Evolutionary conservation across 2,329 filamentous ascomycete species (phyloP).

Genomic region (Zymoseptoria passerinii): DNA sequence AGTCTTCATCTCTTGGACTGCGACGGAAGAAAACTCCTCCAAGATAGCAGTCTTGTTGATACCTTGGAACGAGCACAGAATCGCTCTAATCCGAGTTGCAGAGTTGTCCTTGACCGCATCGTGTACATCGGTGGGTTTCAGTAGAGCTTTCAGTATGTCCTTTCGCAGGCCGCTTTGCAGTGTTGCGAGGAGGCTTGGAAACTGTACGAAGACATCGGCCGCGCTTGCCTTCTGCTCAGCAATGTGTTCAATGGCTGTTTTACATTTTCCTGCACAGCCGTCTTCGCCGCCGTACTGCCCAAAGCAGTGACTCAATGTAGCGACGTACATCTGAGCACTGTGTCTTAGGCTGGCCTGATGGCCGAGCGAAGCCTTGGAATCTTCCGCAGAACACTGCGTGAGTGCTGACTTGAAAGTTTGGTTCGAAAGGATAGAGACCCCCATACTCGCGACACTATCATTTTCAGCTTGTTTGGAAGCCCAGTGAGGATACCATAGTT

Average conservation of each 20-base stretch:
- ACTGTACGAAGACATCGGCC: neutral
- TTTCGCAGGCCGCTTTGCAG: neutral
- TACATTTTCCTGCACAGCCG: neutral
- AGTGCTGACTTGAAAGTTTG: constrained; percentile 8
- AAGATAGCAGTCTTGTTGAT: neutral
- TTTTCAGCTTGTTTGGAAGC: constrained; percentile 3
- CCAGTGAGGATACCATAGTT: constrained; percentile 18
- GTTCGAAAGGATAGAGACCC: constrained; percentile 1
- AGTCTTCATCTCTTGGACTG: neutral
- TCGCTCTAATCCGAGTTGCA: neutral
- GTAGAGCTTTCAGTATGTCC: neutral
- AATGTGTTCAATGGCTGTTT: constrained; percentile 3
- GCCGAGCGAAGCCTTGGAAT: neutral
- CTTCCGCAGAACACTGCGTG: neutral
- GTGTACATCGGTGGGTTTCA: neutral
- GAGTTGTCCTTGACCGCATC: neutral
- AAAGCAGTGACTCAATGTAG: constrained; percentile 7
- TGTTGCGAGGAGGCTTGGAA: neutral
- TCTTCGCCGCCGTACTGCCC: constrained; percentile 2
- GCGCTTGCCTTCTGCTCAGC: neutral
- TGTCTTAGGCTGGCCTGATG: neutral
- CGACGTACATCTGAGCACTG: constrained; percentile 11
- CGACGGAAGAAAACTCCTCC: neutral
- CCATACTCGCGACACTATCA: neutral
- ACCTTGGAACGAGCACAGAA: neutral